Evolutionary conservation across 805 yeast species (phyloP).

Genomic region (Candida ulmi): DNA sequence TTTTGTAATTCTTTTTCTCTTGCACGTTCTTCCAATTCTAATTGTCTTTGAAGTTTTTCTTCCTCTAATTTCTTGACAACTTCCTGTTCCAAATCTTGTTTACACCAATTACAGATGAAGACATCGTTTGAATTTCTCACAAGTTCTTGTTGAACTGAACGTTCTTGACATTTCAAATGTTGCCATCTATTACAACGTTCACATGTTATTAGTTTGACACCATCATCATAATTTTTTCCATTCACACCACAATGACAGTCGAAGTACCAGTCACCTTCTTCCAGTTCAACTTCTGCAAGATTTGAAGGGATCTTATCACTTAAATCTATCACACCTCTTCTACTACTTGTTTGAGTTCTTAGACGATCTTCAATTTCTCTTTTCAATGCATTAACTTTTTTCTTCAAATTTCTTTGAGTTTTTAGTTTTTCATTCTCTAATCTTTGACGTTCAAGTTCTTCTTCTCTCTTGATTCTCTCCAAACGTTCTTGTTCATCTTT

Average conservation of each 20-base stretch:
- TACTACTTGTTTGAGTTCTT: conserved; percentile 11
- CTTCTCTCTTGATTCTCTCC: conserved; percentile 37
- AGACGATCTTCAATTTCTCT: conserved; percentile 22
- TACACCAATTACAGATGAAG: conserved; percentile 24
- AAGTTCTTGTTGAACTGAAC: conserved; percentile 21
- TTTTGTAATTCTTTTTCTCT: conserved; percentile 19
- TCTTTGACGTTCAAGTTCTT: conserved; percentile 12
- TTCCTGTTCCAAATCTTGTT: conserved; percentile 21
- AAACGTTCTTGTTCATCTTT: conserved; percentile 52
- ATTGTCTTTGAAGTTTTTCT: conserved; percentile 14
- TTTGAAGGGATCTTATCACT: conserved; percentile 25
- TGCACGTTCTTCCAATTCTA: conserved; percentile 16
- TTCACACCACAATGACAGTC: conserved; percentile 33
- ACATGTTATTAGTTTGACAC: conserved; percentile 28
- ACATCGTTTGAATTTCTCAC: conserved; percentile 21
- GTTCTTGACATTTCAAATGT: conserved; percentile 30
- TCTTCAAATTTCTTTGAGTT: conserved; percentile 26
- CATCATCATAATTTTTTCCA: conserved; percentile 31
- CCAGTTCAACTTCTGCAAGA: conserved; percentile 21
- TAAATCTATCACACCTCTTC: conserved; percentile 11
- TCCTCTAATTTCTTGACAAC: conserved; percentile 16
- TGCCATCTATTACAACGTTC: conserved; percentile 34
- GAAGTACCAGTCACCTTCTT: conserved; percentile 32
- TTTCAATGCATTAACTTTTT: conserved; percentile 15
- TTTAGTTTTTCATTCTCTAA: conserved; percentile 38